phyloP scores from a whole-genome alignment of 352 stramenopile genomes.

The Phytophthora boehmeriae region DNA sequence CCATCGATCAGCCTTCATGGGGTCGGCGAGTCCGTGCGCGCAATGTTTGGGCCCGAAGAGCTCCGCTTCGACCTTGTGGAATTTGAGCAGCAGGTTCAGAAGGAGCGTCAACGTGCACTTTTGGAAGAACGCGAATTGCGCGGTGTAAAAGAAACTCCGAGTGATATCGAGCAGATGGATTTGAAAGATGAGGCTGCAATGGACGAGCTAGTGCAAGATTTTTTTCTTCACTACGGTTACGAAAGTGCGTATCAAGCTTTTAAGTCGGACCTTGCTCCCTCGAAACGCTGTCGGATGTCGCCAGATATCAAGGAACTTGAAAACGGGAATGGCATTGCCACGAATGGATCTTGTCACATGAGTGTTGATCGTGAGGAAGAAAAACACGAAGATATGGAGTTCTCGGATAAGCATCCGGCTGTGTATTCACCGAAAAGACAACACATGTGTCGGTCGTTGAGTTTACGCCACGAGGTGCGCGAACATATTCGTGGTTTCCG shows the following conservation, averaged over 20 bases:
- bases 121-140: conserved; percentile 21
- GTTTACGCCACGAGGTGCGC: conserved; percentile 40
- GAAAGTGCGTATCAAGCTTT: conserved; percentile 38
- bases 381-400: conserved; percentile 12
- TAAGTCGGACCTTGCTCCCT: conserved; percentile 11
- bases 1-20: conserved; percentile 56
- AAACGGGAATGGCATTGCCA: conserved; percentile 3
- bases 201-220: conserved; percentile 43
- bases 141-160: not conserved
- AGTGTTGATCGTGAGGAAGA: conserved; percentile 21
- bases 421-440: conserved; percentile 12
- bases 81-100: conserved; percentile 55
- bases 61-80: conserved; percentile 56
- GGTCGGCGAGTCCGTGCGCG: conserved; percentile 47
- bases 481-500: conserved; percentile 40
- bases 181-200: conserved; percentile 38
- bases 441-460: conserved; percentile 24
- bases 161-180: conserved; percentile 15
- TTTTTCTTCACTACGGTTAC: conserved; percentile 51
- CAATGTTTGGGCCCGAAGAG: conserved; percentile 20
- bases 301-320: conserved; percentile 16
- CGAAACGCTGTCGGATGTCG: conserved; percentile 8
- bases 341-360: conserved; percentile 3
- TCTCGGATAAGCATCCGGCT: conserved; percentile 1
- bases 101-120: conserved; percentile 49